These are phyloP conservation scores for Ophiostoma himal-ulmi DNA, from an alignment of 2,329 filamentous ascomycete genomes.

Conservation along the genomic window DNA sequence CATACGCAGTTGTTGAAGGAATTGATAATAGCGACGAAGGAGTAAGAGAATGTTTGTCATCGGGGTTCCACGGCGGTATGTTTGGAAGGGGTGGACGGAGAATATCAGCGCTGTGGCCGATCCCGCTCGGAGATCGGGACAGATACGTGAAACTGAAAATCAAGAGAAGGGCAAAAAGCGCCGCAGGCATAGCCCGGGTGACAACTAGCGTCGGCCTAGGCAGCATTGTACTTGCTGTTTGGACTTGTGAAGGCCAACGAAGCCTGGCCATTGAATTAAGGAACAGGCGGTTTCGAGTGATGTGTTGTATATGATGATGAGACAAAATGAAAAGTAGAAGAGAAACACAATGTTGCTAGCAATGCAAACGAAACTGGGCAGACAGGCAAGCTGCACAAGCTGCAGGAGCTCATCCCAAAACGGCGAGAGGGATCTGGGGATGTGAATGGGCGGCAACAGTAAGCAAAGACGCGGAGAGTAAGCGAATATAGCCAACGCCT, in stretches of 20 bases:
- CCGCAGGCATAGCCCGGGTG: slow-evolving; percentile 5
- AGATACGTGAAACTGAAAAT: background rate
- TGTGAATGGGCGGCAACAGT: background rate
- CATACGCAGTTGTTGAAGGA: background rate
- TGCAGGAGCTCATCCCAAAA: background rate
- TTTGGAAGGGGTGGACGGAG: background rate
- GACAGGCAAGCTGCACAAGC: background rate
- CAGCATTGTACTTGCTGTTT: background rate
- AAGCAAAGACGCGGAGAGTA: background rate
- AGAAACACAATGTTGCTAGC: background rate
- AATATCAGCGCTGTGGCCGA: background rate
- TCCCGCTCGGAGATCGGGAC: background rate
- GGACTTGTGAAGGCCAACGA: background rate
- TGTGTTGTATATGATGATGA: background rate
- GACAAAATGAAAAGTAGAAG: background rate
- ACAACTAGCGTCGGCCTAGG: background rate
- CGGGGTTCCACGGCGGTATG: background rate
- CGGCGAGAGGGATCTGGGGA: background rate
- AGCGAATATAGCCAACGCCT: background rate
- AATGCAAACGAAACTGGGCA: background rate
- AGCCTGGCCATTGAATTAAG: background rate
- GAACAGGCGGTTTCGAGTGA: background rate
- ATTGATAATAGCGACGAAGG: background rate
- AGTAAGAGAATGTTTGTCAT: background rate
- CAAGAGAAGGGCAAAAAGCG: background rate